Evolutionary conservation across 345 rosid species (phyloP).

Genomic region (Lepidium sativum): DNA sequence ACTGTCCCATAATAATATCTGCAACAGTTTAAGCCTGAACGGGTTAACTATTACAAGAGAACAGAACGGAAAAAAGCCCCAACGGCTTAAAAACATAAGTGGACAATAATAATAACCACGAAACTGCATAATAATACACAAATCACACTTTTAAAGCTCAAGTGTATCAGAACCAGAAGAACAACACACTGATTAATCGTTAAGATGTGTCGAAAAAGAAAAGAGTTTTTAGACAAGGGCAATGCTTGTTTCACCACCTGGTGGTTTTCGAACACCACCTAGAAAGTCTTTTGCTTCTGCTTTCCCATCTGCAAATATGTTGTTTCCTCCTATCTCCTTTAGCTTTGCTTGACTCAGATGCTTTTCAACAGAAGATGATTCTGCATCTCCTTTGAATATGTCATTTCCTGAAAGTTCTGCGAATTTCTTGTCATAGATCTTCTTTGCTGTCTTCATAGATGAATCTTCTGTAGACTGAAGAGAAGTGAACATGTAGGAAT

Average conservation of each 20-base stretch:
- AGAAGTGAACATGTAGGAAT: background rate
- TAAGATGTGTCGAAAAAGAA: slow-evolving; percentile 25
- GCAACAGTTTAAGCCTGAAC: background rate
- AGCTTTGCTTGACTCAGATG: slow-evolving; percentile 62
- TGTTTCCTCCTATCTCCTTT: slow-evolving; percentile 72
- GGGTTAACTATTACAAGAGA: background rate
- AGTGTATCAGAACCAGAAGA: slow-evolving; percentile 23
- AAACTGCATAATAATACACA: slow-evolving; percentile 21
- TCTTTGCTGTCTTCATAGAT: slow-evolving; percentile 70
- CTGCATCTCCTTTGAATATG: slow-evolving; percentile 67
- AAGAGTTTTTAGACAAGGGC: slow-evolving; percentile 50
- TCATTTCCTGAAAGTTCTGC: slow-evolving; percentile 78
- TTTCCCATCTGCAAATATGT: slow-evolving; percentile 91
- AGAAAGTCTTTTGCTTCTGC: slow-evolving; percentile 76
- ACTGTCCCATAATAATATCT: background rate
- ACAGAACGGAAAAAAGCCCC: background rate
- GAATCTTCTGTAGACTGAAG: slow-evolving; percentile 48
- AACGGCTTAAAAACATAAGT: background rate
- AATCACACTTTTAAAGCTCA: slow-evolving; percentile 25
- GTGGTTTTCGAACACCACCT: slow-evolving; percentile 97
- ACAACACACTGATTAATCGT: slow-evolving; percentile 23
- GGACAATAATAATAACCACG: slow-evolving; percentile 2
- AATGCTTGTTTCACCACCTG: slow-evolving; percentile 95
- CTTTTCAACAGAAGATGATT: slow-evolving; percentile 53
- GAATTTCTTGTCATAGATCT: slow-evolving; percentile 65